These are phyloP conservation scores for Epipyxis sp. DNA, from an alignment of 108 stramenopile genomes.

Conservation along the genomic window DNA sequence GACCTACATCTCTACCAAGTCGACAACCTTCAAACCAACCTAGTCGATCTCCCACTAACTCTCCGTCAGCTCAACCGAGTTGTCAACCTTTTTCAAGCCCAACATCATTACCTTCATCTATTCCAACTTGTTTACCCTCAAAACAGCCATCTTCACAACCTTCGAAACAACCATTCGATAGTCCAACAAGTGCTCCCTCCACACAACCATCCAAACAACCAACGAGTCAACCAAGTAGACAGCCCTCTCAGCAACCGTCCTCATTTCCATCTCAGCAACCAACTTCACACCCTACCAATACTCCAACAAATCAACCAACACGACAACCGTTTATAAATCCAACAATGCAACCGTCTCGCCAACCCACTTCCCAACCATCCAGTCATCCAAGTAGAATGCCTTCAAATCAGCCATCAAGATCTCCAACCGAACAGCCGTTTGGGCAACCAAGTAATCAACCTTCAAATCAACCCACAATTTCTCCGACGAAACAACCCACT, in stretches of 20 bases:
- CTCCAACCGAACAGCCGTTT: not conserved
- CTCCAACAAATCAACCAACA: not conserved
- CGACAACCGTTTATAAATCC: not conserved
- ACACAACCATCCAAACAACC: slow-evolving; percentile 18
- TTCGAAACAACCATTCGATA: not conserved
- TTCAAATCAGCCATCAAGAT: not conserved
- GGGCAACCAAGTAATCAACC: not conserved
- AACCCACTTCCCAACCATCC: not conserved
- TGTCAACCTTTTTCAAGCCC: not conserved
- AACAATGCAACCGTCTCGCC: not conserved
- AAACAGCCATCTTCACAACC: slow-evolving; percentile 1
- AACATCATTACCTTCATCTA: not conserved
- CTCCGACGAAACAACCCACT: not conserved
- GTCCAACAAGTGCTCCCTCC: slow-evolving; percentile 9
- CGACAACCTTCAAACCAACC: slow-evolving; percentile 8
- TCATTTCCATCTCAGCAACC: not conserved
- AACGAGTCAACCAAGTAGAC: not conserved
- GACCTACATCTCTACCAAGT: not conserved
- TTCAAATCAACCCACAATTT: not conserved
- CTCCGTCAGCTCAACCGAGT: slow-evolving; percentile 8
- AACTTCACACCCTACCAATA: not conserved
- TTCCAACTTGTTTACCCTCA: slow-evolving; percentile 11
- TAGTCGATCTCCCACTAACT: not conserved
- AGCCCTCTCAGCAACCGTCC: not conserved
- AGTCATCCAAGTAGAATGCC: not conserved